Evolutionary conservation across 1,284 basidiomycete species (phyloP).

Genomic region (Leccinum glutinopallens): DNA sequence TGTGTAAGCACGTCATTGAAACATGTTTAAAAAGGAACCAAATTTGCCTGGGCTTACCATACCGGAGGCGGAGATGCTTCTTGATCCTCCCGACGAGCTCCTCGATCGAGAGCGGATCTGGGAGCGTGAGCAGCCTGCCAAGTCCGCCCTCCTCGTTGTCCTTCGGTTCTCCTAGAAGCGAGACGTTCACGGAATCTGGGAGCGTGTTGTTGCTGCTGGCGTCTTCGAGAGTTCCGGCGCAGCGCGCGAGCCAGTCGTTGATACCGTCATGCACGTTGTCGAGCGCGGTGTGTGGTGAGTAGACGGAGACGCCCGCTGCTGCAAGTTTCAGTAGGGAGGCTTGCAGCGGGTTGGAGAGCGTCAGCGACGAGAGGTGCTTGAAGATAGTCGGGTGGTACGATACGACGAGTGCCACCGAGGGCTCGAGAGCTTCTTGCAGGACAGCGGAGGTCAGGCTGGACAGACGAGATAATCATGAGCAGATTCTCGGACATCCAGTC

Average conservation of each 20-base stretch:
- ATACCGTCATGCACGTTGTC: slow-evolving; percentile 84
- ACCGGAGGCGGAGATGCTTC: slow-evolving; percentile 60
- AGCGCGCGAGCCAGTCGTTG: slow-evolving; percentile 79
- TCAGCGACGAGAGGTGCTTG: slow-evolving; percentile 76
- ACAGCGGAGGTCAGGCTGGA: slow-evolving; percentile 79
- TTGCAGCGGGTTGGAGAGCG: slow-evolving; percentile 80
- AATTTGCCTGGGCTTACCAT: slow-evolving; percentile 47
- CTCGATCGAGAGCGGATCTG: slow-evolving; percentile 57
- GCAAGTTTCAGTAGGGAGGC: slow-evolving; percentile 77
- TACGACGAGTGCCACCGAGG: slow-evolving; percentile 69
- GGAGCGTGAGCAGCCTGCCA: slow-evolving; percentile 68
- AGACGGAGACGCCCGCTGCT: slow-evolving; percentile 83
- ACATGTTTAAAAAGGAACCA: slow-evolving; percentile 17
- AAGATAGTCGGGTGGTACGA: slow-evolving; percentile 94
- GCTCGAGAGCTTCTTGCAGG: slow-evolving; percentile 69
- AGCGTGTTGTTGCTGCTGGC: slow-evolving; percentile 13
- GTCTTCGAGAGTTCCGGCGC: slow-evolving; percentile 34
- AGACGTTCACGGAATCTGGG: slow-evolving; percentile 30
- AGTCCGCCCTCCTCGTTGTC: slow-evolving; percentile 55
- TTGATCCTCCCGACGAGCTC: slow-evolving; percentile 70
- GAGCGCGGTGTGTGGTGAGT: slow-evolving; percentile 85
- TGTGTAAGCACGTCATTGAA: slow-evolving; percentile 18
- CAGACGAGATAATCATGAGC: slow-evolving; percentile 17
- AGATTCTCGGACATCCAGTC: slow-evolving; percentile 11
- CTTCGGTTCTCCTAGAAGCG: slow-evolving; percentile 44